A percentile compares a stretch with the other conserved stretches of the same genome.
phyloP scores from a whole-genome alignment of 2,329 filamentous ascomycete genomes.

The Epicoccum sorghinum region DNA sequence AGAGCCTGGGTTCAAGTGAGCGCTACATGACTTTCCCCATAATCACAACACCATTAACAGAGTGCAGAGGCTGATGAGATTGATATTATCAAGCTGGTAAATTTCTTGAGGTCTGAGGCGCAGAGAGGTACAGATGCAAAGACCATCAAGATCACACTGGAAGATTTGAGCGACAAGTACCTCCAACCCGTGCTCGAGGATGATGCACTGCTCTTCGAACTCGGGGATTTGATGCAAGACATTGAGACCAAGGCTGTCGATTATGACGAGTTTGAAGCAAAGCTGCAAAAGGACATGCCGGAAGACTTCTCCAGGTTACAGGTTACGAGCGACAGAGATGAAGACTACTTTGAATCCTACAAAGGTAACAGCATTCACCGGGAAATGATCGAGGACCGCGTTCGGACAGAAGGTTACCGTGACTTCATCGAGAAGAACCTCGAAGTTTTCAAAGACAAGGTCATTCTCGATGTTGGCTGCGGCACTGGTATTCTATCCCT shows the following conservation, averaged over 20 bases:
- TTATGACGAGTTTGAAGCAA: slow-evolving; percentile 44
- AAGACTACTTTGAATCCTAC: slow-evolving; percentile 69
- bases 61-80: slow-evolving; percentile 40
- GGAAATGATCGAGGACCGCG: slow-evolving; percentile 89
- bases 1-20: slow-evolving; percentile 38
- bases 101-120: slow-evolving; percentile 55
- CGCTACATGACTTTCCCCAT: slow-evolving; percentile 20
- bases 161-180: slow-evolving; percentile 74
- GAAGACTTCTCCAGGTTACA: slow-evolving; percentile 39
- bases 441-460: slow-evolving; percentile 81
- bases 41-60: slow-evolving; percentile 25
- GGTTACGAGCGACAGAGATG: slow-evolving; percentile 56
- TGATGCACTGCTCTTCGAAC: slow-evolving; percentile 83
- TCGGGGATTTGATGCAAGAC: slow-evolving; percentile 72
- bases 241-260: slow-evolving; percentile 35
- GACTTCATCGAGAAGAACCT: slow-evolving; percentile 96
- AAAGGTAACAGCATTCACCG: slow-evolving; percentile 80
- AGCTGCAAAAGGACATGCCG: slow-evolving; percentile 50
- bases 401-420: slow-evolving; percentile 89
- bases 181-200: slow-evolving; percentile 86
- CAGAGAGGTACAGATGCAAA: slow-evolving; percentile 51
- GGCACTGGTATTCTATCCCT: slow-evolving; percentile 84
- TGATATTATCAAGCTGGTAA: slow-evolving; percentile 49
- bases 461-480: slow-evolving; percentile 89
- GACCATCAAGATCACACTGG: slow-evolving; percentile 60